Base-by-base conservation (phyloP, 2,329 filamentous ascomycete genomes). In the Aspergillus persii region DNA sequence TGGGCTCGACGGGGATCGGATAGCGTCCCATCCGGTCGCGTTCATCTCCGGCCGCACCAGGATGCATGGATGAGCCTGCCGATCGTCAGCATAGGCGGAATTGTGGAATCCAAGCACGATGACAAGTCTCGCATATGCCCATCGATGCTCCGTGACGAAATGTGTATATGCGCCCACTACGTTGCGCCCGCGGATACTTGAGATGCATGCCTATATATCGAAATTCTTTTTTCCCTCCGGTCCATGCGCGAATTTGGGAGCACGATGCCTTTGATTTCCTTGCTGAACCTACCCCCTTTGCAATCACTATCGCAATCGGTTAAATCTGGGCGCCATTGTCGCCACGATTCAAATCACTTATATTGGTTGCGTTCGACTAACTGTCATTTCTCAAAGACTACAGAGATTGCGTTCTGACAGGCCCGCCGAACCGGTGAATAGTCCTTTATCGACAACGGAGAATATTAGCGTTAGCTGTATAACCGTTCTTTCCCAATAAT, bases 1-100 rank as follows among this genome's bases (percentile, higher is more conserved):
- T 50, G 50, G 54, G 52, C 53, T 59, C 30, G 48, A 46, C 52
- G 49, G 50, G 4, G 31, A 31, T 51, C 31, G 39, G 57, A 41
- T 52, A 58, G 53, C 30, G 47, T 61, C 39, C 39, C 26, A 49
- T 31, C 53, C 63, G 61, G 61, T 66, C 63, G 63, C 65, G 55
- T 62, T 59, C 53, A 49, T 41, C 55, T 36, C 49, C 53, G 41
- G 51, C 53, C 18, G 26, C 48, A 30, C 8, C 44, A 50, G 31
- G 44, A 44, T 49, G 30, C n/a, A 46, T 54, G 51, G 27, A 18
- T 33, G 23, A 23, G 36, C 30, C 27, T n/a, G 29, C 39, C 41
- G 39, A 48, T 11, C 41, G 15, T 54, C 41, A 47, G 49, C 36
- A 36, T 23, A 50, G 15, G 50, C 26, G 44, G 44, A 54, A 29